Base-by-base conservation (phyloP, 495 filamentous ascomycete genomes). In the Podospora bellae-mahoneyi region DNA sequence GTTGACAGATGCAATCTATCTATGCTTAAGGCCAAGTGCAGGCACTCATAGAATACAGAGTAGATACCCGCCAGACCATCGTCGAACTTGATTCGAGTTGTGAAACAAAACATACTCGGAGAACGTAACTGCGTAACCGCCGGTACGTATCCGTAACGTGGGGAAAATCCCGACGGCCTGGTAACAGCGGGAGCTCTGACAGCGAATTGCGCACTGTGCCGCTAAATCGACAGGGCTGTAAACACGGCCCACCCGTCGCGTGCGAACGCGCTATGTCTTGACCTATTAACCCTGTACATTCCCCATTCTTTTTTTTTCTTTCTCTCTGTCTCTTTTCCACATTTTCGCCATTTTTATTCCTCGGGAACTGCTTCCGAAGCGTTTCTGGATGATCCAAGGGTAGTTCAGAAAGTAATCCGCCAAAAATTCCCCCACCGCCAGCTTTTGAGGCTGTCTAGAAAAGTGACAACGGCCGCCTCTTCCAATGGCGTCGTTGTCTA, bases 401-500 rank as follows among this genome's bases (percentile, higher is more conserved):
- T 48, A 48, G 30, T 48, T 10, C 39, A 13, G 3, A 48, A 39
- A 6, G 5, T 48, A 16, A 13, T 16, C 39, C 39, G 15, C 39
- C 30, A 32, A 48, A 48, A 48, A 48, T 3, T 18, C 39, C 39
- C 39, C 13, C 39, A 48, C 39, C 13, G 39, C 39, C 39, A 16
- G 5, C 9, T 48, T 48, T 48, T 10, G 15, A 48, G 39, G 39
- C 13, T 2, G 39, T 16, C 39, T 6, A 10, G 9, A 48, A 48
- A 48, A 13, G 5, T 48, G 39, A 48, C 0, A 48, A 48, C 39
- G 15, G 39, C 39, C 57, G 39, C 39, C 57, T 63, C 44, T 3
- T 10, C 62, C 2, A 23, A 48, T 27, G 6, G n/a, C 64, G 60
- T 58, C 32, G 26, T 72, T 74, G 70, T 62, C 68, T 19, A 16